Percentiles rank a stretch among this genome's conserved stretches.
phyloP scores from a whole-genome alignment of 1,284 basidiomycete species.

The Flammula alnicola region DNA sequence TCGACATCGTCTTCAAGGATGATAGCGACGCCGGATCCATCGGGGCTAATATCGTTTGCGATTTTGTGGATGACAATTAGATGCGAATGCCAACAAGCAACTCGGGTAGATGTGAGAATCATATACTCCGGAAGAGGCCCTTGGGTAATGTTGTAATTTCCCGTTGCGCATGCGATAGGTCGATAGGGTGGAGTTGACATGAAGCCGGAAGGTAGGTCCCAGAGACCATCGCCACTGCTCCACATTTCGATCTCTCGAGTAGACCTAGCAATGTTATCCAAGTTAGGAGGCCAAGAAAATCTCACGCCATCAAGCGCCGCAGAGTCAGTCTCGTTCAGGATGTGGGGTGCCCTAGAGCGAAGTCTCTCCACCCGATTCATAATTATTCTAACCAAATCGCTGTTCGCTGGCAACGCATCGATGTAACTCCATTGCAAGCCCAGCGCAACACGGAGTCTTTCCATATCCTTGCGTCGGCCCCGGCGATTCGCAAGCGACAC shows the following conservation, averaged over 20 bases:
- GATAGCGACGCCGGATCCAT: conserved; percentile 39
- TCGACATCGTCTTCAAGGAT: conserved; percentile 84
- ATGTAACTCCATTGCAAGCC: conserved; percentile 55
- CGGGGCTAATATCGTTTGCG: conserved; percentile 32
- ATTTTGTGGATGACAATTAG: conserved; percentile 54
- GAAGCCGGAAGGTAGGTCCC: conserved; percentile 24
- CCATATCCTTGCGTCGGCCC: conserved; percentile 61
- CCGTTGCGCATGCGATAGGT: conserved; percentile 54
- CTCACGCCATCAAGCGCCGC: conserved; percentile 8
- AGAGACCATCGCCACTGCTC: conserved; percentile 42
- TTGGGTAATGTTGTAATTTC: conserved; percentile 46
- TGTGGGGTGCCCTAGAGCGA: conserved; percentile 28
- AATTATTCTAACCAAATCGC: conserved; percentile 44
- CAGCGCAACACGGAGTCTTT: conserved; percentile 47
- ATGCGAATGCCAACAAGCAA: conserved; percentile 82
- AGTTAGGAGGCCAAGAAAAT: conserved; percentile 53
- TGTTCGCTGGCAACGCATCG: conserved; percentile 49
- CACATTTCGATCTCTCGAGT: conserved; percentile 31
- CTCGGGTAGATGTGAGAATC: conserved; percentile 57
- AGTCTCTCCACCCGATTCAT: conserved; percentile 43
- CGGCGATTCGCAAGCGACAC: conserved; percentile 58
- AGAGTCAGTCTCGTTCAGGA: conserved; percentile 9
- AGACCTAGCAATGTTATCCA: conserved; percentile 37
- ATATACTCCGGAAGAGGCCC: conserved; percentile 45
- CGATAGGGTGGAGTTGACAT: conserved; percentile 12